Base-by-base conservation (phyloP, 1,284 basidiomycete genomes). In the Trichosporon asahii region DNA sequence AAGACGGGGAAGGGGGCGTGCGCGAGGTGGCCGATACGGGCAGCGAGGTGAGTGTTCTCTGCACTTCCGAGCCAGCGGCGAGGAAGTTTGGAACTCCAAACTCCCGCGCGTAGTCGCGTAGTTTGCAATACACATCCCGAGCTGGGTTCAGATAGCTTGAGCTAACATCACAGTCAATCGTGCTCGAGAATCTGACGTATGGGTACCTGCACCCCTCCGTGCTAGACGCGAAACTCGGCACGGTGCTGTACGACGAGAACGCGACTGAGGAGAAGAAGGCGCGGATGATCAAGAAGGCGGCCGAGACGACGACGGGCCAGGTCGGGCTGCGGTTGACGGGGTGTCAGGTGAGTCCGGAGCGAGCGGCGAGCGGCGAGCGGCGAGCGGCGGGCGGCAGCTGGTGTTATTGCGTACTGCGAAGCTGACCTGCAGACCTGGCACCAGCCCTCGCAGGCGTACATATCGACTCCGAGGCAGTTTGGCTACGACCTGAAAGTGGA, bases 181-280 rank as follows among this genome's bases (percentile, higher is more conserved):
- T 97, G 27, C 83, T 98, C 5, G 91, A 95, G 83, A 98, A 98
- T 80, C 85, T 96, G 7, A 85, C 90, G 0, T 83, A 89, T 74
- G 79, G 86, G 0, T 98, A 94, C 84, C 76, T 82, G 29, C 90
- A 89, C 79, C 94, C 95, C 2, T 94, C 91, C 76, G 89, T 97
- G 66, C 85, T 97, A 27, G 96, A 98, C 80, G 86, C 94, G 81
- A 98, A 98, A 82, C 90, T 98, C 23, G 95, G 95, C 0, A 94
- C 91, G 0, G 86, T 91, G 8, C 86, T 98, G 3, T 91, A 92
- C 76, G 80, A 71, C 2, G 76, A 75, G 1, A 84, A 85, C 69
- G 90, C 93, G 2, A 84, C 86, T 0, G 87, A 87, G 1, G 93
- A 93, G 74, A 98, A 98, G 85, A 86, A 88, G 69, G 86, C 84